Percentiles rank a stretch among this genome's conserved stretches.
Conservation (phyloP, 768 basidiomycete species). For the Crassisporium funariophilum region DNA sequence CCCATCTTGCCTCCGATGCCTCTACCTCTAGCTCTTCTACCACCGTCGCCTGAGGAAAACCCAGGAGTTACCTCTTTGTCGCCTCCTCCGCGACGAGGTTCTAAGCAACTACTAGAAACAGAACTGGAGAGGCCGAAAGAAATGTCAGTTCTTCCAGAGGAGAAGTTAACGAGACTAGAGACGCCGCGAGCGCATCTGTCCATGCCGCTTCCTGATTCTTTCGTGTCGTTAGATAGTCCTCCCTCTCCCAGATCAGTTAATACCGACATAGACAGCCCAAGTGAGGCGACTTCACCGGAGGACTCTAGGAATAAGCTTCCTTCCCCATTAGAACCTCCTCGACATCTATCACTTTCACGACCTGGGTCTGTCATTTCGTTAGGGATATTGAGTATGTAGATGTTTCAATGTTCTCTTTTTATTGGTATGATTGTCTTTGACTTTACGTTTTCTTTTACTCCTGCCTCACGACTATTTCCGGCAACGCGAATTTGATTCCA, state of each 20-base stretch:
- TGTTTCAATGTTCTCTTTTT: not conserved
- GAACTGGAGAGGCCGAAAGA: slow-evolving; percentile 25
- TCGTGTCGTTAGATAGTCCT: slow-evolving; percentile 41
- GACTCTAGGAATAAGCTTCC: slow-evolving; percentile 28
- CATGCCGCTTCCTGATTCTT: slow-evolving; percentile 51
- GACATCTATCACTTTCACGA: slow-evolving; percentile 43
- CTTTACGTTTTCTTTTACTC: slow-evolving; percentile 1
- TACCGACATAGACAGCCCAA: slow-evolving; percentile 17
- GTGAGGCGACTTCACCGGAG: slow-evolving; percentile 8
- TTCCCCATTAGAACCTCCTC: slow-evolving; percentile 29
- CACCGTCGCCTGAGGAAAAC: slow-evolving; percentile 18
- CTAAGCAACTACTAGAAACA: slow-evolving; percentile 45
- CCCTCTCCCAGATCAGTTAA: slow-evolving; percentile 13
- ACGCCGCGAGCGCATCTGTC: slow-evolving; percentile 30
- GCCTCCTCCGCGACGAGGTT: slow-evolving; percentile 65
- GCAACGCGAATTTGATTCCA: too few species aligned
- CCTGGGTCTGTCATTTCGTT: slow-evolving; percentile 58
- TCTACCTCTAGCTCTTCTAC: slow-evolving; percentile 28
- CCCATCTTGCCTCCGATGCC: slow-evolving; percentile 43
- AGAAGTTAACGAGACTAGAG: slow-evolving; percentile 9
- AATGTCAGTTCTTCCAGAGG: slow-evolving; percentile 1
- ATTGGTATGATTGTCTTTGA: slow-evolving; percentile 7
- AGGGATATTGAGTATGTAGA: slow-evolving; percentile 46
- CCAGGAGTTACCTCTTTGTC: slow-evolving; percentile 47
- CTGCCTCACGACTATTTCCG: slow-evolving; percentile 1